Conservation (phyloP, 2,329 filamentous ascomycete genomes). For the Blastomyces parvus region DNA sequence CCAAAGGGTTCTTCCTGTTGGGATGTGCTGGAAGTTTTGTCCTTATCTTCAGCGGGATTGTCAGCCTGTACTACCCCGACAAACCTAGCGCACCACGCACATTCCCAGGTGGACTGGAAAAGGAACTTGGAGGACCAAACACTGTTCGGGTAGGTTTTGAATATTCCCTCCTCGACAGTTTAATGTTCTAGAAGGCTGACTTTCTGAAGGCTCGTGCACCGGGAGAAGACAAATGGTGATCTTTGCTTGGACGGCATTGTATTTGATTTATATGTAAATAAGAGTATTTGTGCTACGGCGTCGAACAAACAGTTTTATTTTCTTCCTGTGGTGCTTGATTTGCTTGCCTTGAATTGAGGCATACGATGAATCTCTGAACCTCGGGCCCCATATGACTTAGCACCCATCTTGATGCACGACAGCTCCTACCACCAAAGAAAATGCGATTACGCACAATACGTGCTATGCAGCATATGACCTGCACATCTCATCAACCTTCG, state of each 20-base stretch:
- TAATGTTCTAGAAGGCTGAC: background rate
- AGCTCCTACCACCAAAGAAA: background rate
- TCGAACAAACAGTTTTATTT: slow-evolving; percentile 18
- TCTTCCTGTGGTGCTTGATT: slow-evolving; percentile 7
- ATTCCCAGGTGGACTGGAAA: slow-evolving; percentile 59
- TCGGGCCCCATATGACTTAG: background rate
- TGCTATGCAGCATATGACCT: background rate
- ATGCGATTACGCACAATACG: background rate
- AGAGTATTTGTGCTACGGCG: slow-evolving; percentile 25
- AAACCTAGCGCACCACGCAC: slow-evolving; percentile 58
- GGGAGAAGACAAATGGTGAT: slow-evolving; percentile 19
- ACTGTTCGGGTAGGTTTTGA: slow-evolving; percentile 52
- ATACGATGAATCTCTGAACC: background rate
- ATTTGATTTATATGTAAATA: slow-evolving; percentile 25
- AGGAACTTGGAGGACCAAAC: slow-evolving; percentile 62
- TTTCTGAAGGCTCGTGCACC: slow-evolving; percentile 30
- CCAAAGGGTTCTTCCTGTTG: slow-evolving; percentile 59
- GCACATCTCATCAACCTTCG: background rate
- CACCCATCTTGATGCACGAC: background rate
- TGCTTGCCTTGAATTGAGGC: slow-evolving; percentile 13
- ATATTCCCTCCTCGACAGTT: background rate
- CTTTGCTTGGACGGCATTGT: background rate
- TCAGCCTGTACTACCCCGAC: slow-evolving; percentile 64
- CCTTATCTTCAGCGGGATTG: slow-evolving; percentile 55
- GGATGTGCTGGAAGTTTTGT: slow-evolving; percentile 57